phyloP scores from a whole-genome alignment of 2,329 filamentous ascomycete genomes.

The Neonectria punicea region DNA sequence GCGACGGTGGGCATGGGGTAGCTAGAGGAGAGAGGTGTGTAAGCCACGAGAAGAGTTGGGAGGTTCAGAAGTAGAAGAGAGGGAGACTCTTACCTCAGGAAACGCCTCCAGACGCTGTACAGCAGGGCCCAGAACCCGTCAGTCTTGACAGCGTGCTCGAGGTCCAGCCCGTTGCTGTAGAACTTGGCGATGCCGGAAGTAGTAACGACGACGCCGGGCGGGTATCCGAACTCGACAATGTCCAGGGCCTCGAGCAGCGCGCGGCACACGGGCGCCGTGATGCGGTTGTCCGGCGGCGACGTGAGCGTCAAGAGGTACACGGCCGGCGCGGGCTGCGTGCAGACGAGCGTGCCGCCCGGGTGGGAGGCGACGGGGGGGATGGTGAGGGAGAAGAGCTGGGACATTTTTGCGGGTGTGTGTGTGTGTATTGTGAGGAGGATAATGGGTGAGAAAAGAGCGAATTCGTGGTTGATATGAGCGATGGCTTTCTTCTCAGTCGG shows the following conservation, averaged over 20 bases:
- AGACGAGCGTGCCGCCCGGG: slow-evolving; percentile 68
- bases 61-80: too few relatives aligned
- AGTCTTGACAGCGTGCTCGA: slow-evolving; percentile 70
- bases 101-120: slow-evolving; percentile 72
- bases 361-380: slow-evolving; percentile 60
- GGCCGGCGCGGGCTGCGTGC: slow-evolving; percentile 67
- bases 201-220: slow-evolving; percentile 79
- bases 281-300: slow-evolving; percentile 79
- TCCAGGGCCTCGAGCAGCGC: slow-evolving; percentile 78
- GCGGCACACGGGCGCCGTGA: slow-evolving; percentile 74
- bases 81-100: slow-evolving; percentile 52
- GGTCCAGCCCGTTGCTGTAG: slow-evolving; percentile 85
- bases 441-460: background rate
- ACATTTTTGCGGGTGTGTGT: slow-evolving; percentile 18
- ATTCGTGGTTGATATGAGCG: slow-evolving; percentile 1
- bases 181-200: slow-evolving; percentile 82
- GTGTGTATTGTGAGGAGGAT: background rate
- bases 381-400: slow-evolving; percentile 58
- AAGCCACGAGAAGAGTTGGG: background rate
- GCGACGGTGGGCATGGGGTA: slow-evolving; percentile 86
- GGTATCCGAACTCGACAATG: slow-evolving; percentile 73
- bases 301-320: slow-evolving; percentile 80
- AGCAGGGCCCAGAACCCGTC: slow-evolving; percentile 71
- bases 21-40: slow-evolving; percentile 28
- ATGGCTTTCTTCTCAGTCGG: background rate